Evolutionary conservation across 768 basidiomycete species (phyloP).

Genomic region (Tremella yokohamensis): DNA sequence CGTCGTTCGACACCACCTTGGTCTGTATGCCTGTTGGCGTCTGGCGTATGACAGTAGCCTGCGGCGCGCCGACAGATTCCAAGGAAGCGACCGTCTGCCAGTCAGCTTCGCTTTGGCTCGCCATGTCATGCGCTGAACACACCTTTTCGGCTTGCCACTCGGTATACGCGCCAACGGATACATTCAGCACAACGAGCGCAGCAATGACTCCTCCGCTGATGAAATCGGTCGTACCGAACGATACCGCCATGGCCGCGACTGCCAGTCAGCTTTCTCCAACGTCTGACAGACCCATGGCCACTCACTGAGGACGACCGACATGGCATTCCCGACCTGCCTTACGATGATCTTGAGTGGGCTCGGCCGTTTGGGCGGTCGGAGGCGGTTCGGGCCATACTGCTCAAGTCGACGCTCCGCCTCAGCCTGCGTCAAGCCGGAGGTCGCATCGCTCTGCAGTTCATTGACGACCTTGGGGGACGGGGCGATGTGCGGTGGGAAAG

Average conservation of each 20-base stretch:
- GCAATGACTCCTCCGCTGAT: conserved; percentile 56
- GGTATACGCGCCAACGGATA: conserved; percentile 47
- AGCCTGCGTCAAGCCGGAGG: conserved; percentile 39
- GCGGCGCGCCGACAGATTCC: conserved; percentile 51
- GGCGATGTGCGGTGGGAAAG: conserved; percentile 42
- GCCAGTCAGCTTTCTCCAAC: conserved; percentile 14
- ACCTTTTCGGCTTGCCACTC: conserved; percentile 52
- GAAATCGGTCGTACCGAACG: conserved; percentile 60
- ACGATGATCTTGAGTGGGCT: conserved; percentile 40
- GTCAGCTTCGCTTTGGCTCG: background rate
- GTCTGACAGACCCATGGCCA: background rate
- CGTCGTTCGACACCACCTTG: conserved; percentile 35
- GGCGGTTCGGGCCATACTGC: conserved; percentile 48
- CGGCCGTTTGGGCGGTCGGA: conserved; percentile 46
- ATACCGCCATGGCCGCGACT: conserved; percentile 55
- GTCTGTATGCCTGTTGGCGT: conserved; percentile 20
- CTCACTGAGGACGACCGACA: conserved; percentile 39
- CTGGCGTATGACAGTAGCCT: conserved; percentile 48
- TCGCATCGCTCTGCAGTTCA: conserved; percentile 35
- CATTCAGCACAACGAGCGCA: conserved; percentile 50
- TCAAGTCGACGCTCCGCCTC: conserved; percentile 34
- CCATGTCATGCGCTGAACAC: background rate
- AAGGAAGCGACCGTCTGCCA: conserved; percentile 51
- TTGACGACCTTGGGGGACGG: conserved; percentile 41
- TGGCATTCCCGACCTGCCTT: conserved; percentile 49